Conservation (phyloP, 371 early-diverging fungal genomes). For the Nematocida minor region DNA sequence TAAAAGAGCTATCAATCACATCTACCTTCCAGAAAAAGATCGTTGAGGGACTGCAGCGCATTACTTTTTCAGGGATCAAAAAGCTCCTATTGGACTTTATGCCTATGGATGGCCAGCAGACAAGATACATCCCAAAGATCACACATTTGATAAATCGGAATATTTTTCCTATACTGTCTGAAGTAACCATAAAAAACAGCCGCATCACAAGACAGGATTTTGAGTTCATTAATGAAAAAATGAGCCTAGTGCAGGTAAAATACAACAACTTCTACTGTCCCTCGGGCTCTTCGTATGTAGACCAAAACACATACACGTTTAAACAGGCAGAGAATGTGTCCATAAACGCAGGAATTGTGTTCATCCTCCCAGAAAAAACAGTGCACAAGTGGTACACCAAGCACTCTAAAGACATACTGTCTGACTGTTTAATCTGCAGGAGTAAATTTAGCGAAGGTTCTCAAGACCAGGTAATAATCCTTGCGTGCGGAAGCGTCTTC, state of each 20-base stretch:
- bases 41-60: neutral
- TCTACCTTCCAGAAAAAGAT: neutral
- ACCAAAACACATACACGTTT: neutral
- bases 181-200: conserved; percentile 12
- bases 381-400: conserved; percentile 1
- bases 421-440: conserved; percentile 11
- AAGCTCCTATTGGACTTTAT: neutral
- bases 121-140: neutral
- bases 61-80: neutral
- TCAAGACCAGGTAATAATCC: neutral
- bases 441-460: neutral
- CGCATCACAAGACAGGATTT: conserved; percentile 5
- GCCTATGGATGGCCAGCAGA: neutral
- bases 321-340: conserved; percentile 9
- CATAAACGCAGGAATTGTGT: conserved; percentile 23
- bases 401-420: neutral
- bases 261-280: conserved; percentile 35
- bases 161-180: neutral
- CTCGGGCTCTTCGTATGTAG: conserved; percentile 12
- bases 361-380: conserved; percentile 2
- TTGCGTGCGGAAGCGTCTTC: conserved; percentile 23
- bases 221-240: neutral
- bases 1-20: neutral
- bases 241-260: conserved; percentile 8
- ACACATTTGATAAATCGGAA: neutral